Percentiles rank a stretch among this genome's conserved stretches.
phyloP scores from a whole-genome alignment of 495 filamentous ascomycete genomes.

The Hypoxylon intermedium region DNA sequence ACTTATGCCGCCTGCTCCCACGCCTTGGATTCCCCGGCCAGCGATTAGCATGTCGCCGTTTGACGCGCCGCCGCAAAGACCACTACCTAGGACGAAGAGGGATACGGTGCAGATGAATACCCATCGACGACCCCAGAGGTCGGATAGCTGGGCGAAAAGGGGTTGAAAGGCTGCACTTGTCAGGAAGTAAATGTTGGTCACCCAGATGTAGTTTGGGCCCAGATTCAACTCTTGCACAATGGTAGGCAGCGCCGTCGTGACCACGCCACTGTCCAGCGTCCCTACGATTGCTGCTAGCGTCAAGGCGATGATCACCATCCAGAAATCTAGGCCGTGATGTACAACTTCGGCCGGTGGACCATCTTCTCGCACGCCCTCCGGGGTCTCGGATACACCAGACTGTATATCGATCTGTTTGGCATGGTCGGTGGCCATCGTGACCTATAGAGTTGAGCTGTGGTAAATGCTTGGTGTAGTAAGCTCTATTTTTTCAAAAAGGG shows the following conservation, averaged over 20 bases:
- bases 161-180: constrained; percentile 41
- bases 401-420: too few relatives aligned
- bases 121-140: constrained; percentile 58
- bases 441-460: too few relatives aligned
- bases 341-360: too few relatives aligned
- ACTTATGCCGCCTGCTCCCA: constrained; percentile 74
- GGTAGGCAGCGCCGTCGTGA: constrained; percentile 53
- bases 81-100: constrained; percentile 53
- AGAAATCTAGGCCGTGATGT: too few relatives aligned
- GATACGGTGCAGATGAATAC: constrained; percentile 51
- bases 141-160: constrained; percentile 49
- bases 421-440: too few relatives aligned
- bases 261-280: too few relatives aligned
- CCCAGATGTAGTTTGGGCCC: constrained; percentile 52
- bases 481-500: too few relatives aligned
- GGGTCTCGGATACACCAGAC: too few relatives aligned
- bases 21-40: constrained; percentile 79
- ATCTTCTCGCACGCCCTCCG: too few relatives aligned
- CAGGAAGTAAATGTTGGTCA: constrained; percentile 51
- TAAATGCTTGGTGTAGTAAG: too few relatives aligned
- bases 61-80: constrained; percentile 44
- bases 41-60: constrained; percentile 66
- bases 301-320: too few relatives aligned
- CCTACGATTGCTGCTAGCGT: too few relatives aligned
- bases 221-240: constrained; percentile 46